These are phyloP conservation scores for Trichoderma afroharzianum DNA, from an alignment of 2,329 filamentous ascomycete species.

Conservation along the genomic window DNA sequence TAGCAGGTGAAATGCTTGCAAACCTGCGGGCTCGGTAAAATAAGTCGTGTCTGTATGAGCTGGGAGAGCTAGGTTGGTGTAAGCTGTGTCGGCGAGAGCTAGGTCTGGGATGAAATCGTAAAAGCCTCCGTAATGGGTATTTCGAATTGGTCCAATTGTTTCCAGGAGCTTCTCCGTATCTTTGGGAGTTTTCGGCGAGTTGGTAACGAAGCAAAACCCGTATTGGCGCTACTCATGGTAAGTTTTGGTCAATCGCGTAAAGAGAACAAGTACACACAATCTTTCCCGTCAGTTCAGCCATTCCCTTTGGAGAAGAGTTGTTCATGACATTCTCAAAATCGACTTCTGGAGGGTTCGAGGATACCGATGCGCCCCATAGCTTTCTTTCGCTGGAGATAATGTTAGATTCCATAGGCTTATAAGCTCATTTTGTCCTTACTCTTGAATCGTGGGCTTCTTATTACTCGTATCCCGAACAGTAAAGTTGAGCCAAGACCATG, in stretches of 20 bases:
- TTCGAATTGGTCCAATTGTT: conserved; percentile 79
- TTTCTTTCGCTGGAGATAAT: neutral
- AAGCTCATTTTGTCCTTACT: neutral
- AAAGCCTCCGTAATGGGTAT: conserved; percentile 82
- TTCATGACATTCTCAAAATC: conserved; percentile 59
- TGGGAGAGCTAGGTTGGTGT: conserved; percentile 77
- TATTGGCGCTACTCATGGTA: conserved; percentile 50
- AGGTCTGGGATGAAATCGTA: conserved; percentile 87
- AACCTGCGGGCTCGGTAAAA: conserved; percentile 84
- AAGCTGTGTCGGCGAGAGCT: conserved; percentile 83
- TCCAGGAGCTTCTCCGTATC: conserved; percentile 72
- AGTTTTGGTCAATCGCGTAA: conserved; percentile 6
- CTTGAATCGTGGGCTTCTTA: conserved; percentile 24
- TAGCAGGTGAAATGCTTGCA: conserved; percentile 90
- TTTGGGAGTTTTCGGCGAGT: conserved; percentile 62
- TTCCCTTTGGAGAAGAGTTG: conserved; percentile 41
- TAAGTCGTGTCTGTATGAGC: conserved; percentile 96
- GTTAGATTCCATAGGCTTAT: neutral
- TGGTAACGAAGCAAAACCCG: conserved; percentile 75
- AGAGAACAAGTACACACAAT: conserved; percentile 48
- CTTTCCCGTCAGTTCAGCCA: conserved; percentile 59
- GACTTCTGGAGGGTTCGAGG: conserved; percentile 53
- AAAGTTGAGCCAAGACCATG: conserved; percentile 48
- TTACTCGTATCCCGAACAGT: conserved; percentile 32
- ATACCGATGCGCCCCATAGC: conserved; percentile 32